Evolutionary conservation across 495 filamentous ascomycete genomes (phyloP), one percentile per base, ranked within the genome.

Genomic region (Daldinia bambusicola): DNA sequence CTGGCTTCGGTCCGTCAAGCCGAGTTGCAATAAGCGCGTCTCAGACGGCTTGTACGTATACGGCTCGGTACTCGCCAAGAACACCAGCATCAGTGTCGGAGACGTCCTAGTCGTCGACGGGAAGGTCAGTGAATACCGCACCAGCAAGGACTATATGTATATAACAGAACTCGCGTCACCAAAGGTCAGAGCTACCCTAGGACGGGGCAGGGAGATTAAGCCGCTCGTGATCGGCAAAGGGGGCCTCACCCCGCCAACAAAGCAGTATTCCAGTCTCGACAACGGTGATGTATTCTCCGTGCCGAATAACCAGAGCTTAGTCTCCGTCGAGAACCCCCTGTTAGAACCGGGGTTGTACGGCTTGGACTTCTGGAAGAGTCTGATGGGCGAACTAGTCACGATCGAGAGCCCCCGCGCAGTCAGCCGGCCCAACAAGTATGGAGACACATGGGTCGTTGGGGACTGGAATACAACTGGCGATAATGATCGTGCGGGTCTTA

Each of bases 351-450:
- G 79, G 4, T 65, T 79, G 55, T 89, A 87, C 66, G 88, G 88
- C 1, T 69, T 90, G 55, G 88, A 90, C 74, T 90, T 90, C 70
- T 90, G 88, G 88, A 84, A 90, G 80, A 85, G 83, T 56, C 69
- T 90, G 57, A 82, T 72, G 60, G 88, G 88, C 18, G 88, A 89
- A 72, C 70, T 88, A 31, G 86, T 90, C 10, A 86, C 80, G 0
- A 72, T 90, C 32, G 78, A 77, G 56, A 80, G 70, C 2, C 80
- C 88, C 2, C 80, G 63, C 1, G 84, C 83, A 6, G 73, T 89
- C 45, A 74, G 80, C 20, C 80, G 78, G 60, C 82, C 87, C 4
- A 89, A 86, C 67, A 80, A 75, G 67, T 90, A 84, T 70, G 86
- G 89, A 14, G 89, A 91, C 60, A 84, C 85, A 5, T 91, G 88